Evolutionary conservation across 352 stramenopile genomes (phyloP).

Genomic region (Halophytophthora polymorphica): DNA sequence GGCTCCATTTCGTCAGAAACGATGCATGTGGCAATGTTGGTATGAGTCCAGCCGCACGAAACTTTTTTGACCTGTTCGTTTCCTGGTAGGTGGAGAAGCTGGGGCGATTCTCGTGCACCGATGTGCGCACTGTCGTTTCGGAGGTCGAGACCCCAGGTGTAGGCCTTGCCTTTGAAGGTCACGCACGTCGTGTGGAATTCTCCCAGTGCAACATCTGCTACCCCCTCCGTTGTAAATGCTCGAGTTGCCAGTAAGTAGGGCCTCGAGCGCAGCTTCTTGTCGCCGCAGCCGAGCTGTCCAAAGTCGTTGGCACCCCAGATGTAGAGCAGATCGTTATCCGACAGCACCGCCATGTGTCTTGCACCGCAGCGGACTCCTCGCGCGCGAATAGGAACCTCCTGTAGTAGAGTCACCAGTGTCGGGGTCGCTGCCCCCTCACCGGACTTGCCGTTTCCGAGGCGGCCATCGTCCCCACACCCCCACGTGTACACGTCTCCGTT

Average conservation of each 20-base stretch:
- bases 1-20: slow-evolving; percentile 12
- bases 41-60: slow-evolving; percentile 67
- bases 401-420: slow-evolving; percentile 32
- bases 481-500: slow-evolving; percentile 76
- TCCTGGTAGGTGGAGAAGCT: slow-evolving; percentile 26
- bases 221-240: slow-evolving; percentile 38
- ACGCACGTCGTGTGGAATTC: slow-evolving; percentile 75
- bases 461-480: slow-evolving; percentile 69
- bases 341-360: slow-evolving; percentile 65
- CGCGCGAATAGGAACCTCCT: slow-evolving; percentile 33
- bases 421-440: slow-evolving; percentile 36
- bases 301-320: slow-evolving; percentile 82
- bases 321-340: slow-evolving; percentile 64
- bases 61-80: slow-evolving; percentile 42
- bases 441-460: slow-evolving; percentile 41
- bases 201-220: slow-evolving; percentile 56
- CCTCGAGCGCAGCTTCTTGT: slow-evolving; percentile 36
- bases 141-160: slow-evolving; percentile 65
- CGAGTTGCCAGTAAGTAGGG: slow-evolving; percentile 46
- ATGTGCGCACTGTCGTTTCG: slow-evolving; percentile 37
- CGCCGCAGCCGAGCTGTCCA: slow-evolving; percentile 64
- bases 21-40: slow-evolving; percentile 50
- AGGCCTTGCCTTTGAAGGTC: slow-evolving; percentile 39
- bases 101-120: slow-evolving; percentile 31
- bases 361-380: slow-evolving; percentile 62